Base-by-base conservation (phyloP, 2,329 filamentous ascomycete species). In the Botrytis aclada region DNA sequence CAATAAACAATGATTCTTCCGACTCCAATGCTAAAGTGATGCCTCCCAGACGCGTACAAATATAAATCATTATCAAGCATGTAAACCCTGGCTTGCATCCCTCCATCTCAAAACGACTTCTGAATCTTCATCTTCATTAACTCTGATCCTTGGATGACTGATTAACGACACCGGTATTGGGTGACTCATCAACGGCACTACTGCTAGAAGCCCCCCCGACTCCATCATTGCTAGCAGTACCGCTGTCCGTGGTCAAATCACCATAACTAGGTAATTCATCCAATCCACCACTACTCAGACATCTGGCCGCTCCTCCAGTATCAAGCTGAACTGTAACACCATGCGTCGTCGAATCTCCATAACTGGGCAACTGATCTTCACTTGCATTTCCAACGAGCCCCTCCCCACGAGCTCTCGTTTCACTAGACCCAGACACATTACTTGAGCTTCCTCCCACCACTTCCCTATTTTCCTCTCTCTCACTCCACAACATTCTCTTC, bases 401-500 rank as follows among this genome's bases (percentile, higher is more conserved):
- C 22, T 56, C 47, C 34, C 14, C 47, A n/a, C 34, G 18, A 22
- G 12, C 34, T 7, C 47, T 12, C 16, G 25, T 29, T 29, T 12
- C 64, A 32, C 47, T 41, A 2, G 34, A 18, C 3, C 65, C 65
- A 18, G 16, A 5, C 9, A 32, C 47, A 32, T 29, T 56, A 16
- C 39, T 54, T 9, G 20, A 20, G 39, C 32, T 41, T 18, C 34
- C 56, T n/a, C 32, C 54, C n/a, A 73, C 70, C 37, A 66, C 71
- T 54, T 61, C 60, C 18, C 65, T 70, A n/a, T 39, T 66, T 41
- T 74, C 74, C 43, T 69, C 70, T 20, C 74, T 70, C 47, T 73
- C 45, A 37, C 71, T 75, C 63, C 73, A 71, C 54, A 75, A 60
- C 43, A 75, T 20, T 4, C 39, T 64, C 10, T 67, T 72, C 58